Base-by-base conservation (phyloP, 495 filamentous ascomycete species). In the Podospora appendiculata region DNA sequence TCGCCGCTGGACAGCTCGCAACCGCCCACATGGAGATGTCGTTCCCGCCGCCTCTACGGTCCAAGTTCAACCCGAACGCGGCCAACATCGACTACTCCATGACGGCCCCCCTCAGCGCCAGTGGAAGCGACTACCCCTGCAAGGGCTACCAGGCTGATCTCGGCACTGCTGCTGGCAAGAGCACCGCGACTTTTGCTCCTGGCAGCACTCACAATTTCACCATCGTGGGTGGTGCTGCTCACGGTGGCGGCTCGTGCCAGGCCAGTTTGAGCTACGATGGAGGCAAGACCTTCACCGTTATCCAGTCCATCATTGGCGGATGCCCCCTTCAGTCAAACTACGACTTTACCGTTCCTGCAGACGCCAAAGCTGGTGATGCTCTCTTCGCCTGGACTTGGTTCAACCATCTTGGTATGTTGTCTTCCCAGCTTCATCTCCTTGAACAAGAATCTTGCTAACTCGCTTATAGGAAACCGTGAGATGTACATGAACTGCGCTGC, bases 181-280 rank as follows among this genome's bases (percentile, higher is more conserved):
- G 75, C 9, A 71, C 74, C 3, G 76, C 67, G 13, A 78, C 70
- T 6, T 86, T 76, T 50, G 66, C 64, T 3, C 79, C 82, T 4
- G 86, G 84, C 48, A 61, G 67, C 41, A 57, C 65, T 14, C 79
- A 84, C 68, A 76, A 79, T 58, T 74, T 87, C 66, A 76, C 71
- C 17, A 64, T 87, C 43, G 60, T 52, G 35, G 84, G 84, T 41
- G 68, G 67, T 25, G 85, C 85, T 3, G 53, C 60, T 17, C 85
- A 88, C 66, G 70, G 69, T 35, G 85, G 85, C 38, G 85, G 85
- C 14, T 79, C 73, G 17, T 89, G 85, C 63, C 85, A 89, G 63
- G 69, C 78, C 32, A 70, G 75, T 0, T 66, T 88, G 33, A 81
- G 77, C 43, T 85, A 83, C 66, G 84, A 88, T 64, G 64, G 75